phyloP scores from a whole-genome alignment of 176 grass and related monocot genomes.

The Tillandsia fasciculata region DNA sequence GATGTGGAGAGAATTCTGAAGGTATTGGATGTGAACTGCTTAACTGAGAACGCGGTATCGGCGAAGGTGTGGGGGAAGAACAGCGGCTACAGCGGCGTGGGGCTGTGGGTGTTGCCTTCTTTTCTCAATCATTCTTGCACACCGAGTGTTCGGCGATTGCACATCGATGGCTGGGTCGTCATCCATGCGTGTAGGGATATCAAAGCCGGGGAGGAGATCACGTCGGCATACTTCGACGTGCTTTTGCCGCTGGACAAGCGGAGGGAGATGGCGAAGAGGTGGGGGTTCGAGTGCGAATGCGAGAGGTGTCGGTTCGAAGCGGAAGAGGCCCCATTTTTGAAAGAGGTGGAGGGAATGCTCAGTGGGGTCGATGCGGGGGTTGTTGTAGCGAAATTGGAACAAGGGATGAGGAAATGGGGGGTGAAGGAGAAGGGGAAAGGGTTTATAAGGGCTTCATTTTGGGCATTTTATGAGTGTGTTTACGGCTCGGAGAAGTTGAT shows the following conservation, averaged over 20 bases:
- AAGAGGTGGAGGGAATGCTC: conserved; percentile 37
- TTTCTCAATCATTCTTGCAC: conserved; percentile 85
- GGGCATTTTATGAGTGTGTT: conserved; percentile 37
- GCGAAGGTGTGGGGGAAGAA: conserved; percentile 40
- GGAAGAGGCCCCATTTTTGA: conserved; percentile 17
- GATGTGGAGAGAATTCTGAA: conserved; percentile 62
- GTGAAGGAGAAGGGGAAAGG: conserved; percentile 64
- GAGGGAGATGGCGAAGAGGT: conserved; percentile 35
- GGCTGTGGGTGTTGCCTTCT: conserved; percentile 76
- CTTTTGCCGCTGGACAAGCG: conserved; percentile 38
- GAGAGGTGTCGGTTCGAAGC: conserved; percentile 61
- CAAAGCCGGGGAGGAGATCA: conserved; percentile 71
- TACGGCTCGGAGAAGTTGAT: conserved; percentile 48
- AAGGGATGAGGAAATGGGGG: conserved; percentile 46
- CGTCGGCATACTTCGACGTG: conserved; percentile 81
- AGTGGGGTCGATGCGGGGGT: conserved; percentile 32
- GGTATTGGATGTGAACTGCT: conserved; percentile 74
- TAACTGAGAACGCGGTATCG: conserved; percentile 46
- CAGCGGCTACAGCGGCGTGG: conserved; percentile 43
- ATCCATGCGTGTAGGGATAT: conserved; percentile 79
- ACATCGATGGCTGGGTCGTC: conserved; percentile 55
- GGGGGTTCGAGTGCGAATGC: conserved; percentile 76
- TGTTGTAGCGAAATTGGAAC: conserved; percentile 45
- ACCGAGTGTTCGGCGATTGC: conserved; percentile 56
- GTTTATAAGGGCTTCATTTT: conserved; percentile 69